phyloP scores from a whole-genome alignment of 1,284 basidiomycete genomes.

The Ceratobasidium sp. region DNA sequence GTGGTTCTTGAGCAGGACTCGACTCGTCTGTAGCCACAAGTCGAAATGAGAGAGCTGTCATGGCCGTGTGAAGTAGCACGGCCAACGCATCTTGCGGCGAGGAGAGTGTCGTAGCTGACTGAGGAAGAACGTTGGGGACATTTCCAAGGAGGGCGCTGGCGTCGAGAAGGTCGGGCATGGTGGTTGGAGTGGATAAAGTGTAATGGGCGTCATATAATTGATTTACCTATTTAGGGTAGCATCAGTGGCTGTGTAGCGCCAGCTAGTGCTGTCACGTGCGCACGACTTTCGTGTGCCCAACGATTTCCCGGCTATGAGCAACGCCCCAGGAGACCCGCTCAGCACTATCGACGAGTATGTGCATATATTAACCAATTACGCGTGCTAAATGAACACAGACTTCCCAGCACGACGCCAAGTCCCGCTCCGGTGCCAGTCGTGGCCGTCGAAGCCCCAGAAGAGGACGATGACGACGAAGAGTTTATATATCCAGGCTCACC shows the following conservation, averaged over 20 bases:
- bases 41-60: constrained; percentile 72
- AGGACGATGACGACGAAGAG: constrained; percentile 45
- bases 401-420: constrained; percentile 19
- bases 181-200: constrained; percentile 39
- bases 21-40: constrained; percentile 71
- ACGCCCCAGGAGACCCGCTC: constrained; percentile 24
- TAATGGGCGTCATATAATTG: background rate
- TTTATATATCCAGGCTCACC: constrained; percentile 44
- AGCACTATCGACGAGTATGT: constrained; percentile 34
- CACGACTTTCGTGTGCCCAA: constrained; percentile 1
- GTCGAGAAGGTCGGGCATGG: constrained; percentile 69
- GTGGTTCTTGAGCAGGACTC: constrained; percentile 47
- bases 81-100: constrained; percentile 73
- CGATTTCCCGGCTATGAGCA: constrained; percentile 31
- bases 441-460: constrained; percentile 21
- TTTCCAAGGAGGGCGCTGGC: constrained; percentile 68
- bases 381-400: constrained; percentile 6
- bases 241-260: constrained; percentile 14
- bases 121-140: constrained; percentile 64
- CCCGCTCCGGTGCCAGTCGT: constrained; percentile 16
- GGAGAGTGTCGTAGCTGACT: constrained; percentile 55
- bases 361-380: background rate
- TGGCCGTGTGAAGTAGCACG: constrained; percentile 68
- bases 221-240: background rate
- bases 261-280: constrained; percentile 14